phyloP scores from a whole-genome alignment of 306 rosid species.

The Sesbania bispinosa region DNA sequence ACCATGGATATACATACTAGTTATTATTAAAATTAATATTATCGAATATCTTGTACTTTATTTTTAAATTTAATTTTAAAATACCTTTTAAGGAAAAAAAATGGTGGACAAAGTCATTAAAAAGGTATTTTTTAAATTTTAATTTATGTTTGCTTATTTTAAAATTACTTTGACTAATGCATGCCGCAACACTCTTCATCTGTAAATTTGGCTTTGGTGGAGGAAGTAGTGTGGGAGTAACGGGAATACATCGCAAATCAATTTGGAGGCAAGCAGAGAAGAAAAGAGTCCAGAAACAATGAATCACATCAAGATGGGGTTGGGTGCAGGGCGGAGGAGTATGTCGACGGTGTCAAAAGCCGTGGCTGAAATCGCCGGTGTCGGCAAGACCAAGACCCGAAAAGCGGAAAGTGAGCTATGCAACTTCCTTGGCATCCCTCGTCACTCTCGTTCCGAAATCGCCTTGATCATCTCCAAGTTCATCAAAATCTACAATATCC shows the following conservation, averaged over 20 bases:
- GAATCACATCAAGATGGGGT: neutral
- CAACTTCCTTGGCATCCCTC: conserved; percentile 51
- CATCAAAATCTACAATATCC: conserved; percentile 51
- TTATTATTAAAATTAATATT: too few relatives aligned
- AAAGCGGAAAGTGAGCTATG: conserved; percentile 46
- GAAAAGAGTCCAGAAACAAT: neutral
- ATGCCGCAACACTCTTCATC: too few relatives aligned
- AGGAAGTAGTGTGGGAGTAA: neutral
- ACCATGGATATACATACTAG: too few relatives aligned
- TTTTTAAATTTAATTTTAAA: too few relatives aligned
- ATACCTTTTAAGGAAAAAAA: too few relatives aligned
- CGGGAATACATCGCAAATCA: neutral
- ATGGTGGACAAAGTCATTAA: too few relatives aligned
- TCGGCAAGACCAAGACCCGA: conserved; percentile 27
- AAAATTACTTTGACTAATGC: too few relatives aligned
- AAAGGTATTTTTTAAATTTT: too few relatives aligned
- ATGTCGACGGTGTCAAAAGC: conserved; percentile 42
- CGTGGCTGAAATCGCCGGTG: conserved; percentile 19
- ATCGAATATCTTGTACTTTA: too few relatives aligned
- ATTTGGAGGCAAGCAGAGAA: neutral
- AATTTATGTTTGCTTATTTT: too few relatives aligned
- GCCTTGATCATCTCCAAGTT: conserved; percentile 49
- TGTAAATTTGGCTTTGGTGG: neutral
- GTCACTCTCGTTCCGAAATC: conserved; percentile 41
- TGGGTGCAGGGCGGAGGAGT: conserved; percentile 22